Evolutionary conservation across 2,329 filamentous ascomycete species (phyloP).

Genomic region (Bipolaris sorokiniana): DNA sequence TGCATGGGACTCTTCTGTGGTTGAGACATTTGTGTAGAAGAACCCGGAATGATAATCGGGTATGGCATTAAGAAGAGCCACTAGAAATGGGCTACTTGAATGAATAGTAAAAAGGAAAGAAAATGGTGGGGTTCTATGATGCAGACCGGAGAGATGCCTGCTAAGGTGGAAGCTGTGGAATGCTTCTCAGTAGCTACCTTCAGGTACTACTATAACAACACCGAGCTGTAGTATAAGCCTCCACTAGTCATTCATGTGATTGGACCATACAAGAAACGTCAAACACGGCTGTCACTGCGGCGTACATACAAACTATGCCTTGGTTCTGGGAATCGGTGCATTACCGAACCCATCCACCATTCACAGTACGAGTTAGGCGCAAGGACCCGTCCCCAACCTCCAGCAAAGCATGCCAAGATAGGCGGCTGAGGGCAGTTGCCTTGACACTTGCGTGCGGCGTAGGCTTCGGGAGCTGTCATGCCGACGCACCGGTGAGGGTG

Average conservation of each 20-base stretch:
- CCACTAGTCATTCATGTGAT: conserved; percentile 18
- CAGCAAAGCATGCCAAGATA: conserved; percentile 33
- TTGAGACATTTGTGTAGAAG: conserved; percentile 10
- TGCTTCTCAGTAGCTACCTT: conserved; percentile 20
- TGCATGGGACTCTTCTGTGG: conserved; percentile 15
- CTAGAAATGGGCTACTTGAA: conserved; percentile 3
- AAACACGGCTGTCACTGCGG: conserved; percentile 31
- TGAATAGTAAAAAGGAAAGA: not conserved
- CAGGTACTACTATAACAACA: conserved; percentile 23
- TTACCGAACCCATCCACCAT: conserved; percentile 30
- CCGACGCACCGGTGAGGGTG: conserved; percentile 26
- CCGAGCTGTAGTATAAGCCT: conserved; percentile 21
- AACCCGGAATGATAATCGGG: conserved; percentile 16
- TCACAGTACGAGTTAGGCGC: conserved; percentile 33
- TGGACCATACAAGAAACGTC: conserved; percentile 29
- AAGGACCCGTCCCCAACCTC: conserved; percentile 27
- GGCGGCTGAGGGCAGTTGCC: conserved; percentile 34
- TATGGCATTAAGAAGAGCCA: conserved; percentile 25
- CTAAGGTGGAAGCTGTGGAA: conserved; percentile 15
- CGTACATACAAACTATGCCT: conserved; percentile 31
- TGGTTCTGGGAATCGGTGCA: conserved; percentile 29
- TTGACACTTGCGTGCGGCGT: conserved; percentile 30
- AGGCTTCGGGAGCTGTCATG: conserved; percentile 28
- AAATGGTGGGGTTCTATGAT: not conserved
- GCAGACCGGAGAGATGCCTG: conserved; percentile 4